Evolutionary conservation across 257 asterid species (phyloP), one percentile per base, ranked within the genome.

Genomic region (Plantago major): DNA sequence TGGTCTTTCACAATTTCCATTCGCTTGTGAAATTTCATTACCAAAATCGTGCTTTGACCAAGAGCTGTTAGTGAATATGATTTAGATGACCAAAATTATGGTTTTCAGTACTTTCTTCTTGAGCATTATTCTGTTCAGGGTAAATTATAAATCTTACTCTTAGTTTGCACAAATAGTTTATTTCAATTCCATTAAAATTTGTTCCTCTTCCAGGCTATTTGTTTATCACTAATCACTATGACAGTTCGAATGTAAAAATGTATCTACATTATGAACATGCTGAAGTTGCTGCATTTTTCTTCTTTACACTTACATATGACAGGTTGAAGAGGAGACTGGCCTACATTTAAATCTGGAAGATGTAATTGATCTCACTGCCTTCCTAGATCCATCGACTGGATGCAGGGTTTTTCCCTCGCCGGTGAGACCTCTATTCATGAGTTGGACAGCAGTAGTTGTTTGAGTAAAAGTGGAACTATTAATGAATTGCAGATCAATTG

Each of bases 241-340:
- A 11, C 17, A 22, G 28, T 51, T 63, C 38, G 30, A 43, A 12
- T 19, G 63, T 53, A 40, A 46, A 12, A 14, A 30, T 52, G 18
- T 43, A 9, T 46, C 47, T 19, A 26, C 17, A 45, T 52, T 61
- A 15, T 46, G 50, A 42, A 56, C 47, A 59, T 16, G 53, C 38
- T 62, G 17, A 49, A 62, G 42, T 38, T 28, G 33, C 42, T 69
- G 48, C 47, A 54, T 11, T 26, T 51, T 62, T 59, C 55, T 58
- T 68, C 33, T 58, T 42, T 60, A 43, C 59, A 71, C 22, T 22
- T 58, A 65, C 55, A 33, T 56, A n/a, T 52, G 62, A 70, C 86
- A 87, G 97, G 98, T 90, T 55, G 88, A 88, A 76, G 96, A 90
- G 80, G 98, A 90, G 80, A 90, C 82, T 15, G 98, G 95, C 45